A percentile compares a stretch with the other conserved stretches of the same genome.
Conservation (phyloP, 495 filamentous ascomycete genomes). For the Penicillium goetzii region DNA sequence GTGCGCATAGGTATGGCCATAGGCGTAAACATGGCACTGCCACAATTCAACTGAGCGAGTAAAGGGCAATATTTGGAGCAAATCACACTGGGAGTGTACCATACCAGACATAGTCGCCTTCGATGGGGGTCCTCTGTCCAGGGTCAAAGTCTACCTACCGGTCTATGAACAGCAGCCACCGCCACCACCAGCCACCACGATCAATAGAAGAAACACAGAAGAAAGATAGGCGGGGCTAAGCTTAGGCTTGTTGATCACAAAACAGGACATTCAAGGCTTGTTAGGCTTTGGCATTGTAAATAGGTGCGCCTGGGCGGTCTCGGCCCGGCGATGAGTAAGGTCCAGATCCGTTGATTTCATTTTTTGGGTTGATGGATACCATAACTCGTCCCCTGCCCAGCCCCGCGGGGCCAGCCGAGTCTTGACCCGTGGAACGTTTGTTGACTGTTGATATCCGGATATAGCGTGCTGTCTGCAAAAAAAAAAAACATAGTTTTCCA, state of each 20-base stretch:
- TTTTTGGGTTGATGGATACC: background rate
- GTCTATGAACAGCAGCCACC: background rate
- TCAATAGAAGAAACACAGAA: background rate
- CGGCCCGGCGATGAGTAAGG: background rate
- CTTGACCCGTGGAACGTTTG: slow-evolving; percentile 28
- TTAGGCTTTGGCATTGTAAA: background rate
- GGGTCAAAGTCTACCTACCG: background rate
- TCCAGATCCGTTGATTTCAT: background rate
- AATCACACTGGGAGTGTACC: background rate
- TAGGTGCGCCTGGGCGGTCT: background rate
- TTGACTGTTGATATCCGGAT: slow-evolving; percentile 8
- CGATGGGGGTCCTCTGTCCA: background rate
- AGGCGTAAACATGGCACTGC: too few species aligned
- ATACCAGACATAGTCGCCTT: background rate
- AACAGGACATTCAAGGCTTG: background rate
- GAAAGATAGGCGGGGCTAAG: background rate
- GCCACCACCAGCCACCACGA: background rate
- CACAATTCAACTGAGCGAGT: too few species aligned
- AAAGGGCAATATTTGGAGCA: background rate
- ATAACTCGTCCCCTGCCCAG: background rate
- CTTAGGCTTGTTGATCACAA: background rate
- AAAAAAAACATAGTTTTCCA: background rate
- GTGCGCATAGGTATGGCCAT: too few species aligned
- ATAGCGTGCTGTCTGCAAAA: too few species aligned
- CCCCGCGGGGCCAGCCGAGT: slow-evolving; percentile 20